Percentiles rank a stretch among this genome's conserved stretches.
These are phyloP conservation scores for Cutaneotrichosporon sp. DNA, from an alignment of 1,284 basidiomycete genomes.

Conservation along the genomic window DNA sequence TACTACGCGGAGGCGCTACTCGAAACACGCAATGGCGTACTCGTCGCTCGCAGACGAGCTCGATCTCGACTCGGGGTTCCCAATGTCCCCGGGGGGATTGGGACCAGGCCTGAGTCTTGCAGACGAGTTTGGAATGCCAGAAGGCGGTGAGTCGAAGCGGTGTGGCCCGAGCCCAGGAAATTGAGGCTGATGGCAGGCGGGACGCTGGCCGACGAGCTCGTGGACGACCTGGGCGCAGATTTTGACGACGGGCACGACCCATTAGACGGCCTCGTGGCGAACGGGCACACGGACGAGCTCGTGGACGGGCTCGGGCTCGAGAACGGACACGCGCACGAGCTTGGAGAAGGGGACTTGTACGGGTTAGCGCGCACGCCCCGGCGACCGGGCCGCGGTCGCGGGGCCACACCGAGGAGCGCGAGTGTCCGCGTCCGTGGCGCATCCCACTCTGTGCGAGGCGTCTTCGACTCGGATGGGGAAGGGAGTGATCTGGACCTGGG, in stretches of 20 bases:
- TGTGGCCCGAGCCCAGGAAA: not conserved
- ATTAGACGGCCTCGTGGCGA: not conserved
- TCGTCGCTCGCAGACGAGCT: conserved; percentile 18
- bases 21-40: conserved; percentile 13
- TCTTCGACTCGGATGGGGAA: not conserved
- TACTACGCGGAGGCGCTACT: too few relatives aligned
- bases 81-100: not conserved
- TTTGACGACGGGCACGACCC: not conserved
- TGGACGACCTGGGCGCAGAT: not conserved
- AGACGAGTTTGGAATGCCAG: conserved; percentile 4
- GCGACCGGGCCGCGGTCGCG: not conserved
- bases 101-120: not conserved
- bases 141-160: not conserved
- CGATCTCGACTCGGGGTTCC: conserved; percentile 8
- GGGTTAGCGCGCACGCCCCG: not conserved
- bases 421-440: not conserved
- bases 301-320: not conserved
- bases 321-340: not conserved
- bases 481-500: not conserved
- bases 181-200: not conserved
- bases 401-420: not conserved
- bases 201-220: conserved; percentile 1
- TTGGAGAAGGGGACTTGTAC: not conserved
- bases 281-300: not conserved
- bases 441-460: too few relatives aligned